Evolutionary conservation across 768 basidiomycete species (phyloP), one percentile per base, ranked within the genome.

Genomic region (Tylopilus balloui): DNA sequence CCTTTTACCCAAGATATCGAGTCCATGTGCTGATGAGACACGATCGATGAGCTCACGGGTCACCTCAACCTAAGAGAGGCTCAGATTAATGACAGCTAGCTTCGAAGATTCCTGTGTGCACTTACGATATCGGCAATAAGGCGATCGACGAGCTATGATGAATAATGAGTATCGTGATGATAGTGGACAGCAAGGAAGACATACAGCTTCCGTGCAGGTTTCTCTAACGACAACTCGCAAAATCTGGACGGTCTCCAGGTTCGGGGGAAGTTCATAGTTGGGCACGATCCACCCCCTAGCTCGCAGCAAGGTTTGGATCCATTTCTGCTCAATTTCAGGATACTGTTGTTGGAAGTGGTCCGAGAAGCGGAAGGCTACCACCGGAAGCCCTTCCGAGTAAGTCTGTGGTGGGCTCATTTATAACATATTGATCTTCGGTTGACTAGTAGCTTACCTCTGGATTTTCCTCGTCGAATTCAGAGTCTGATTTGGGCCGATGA

Each of bases 71-170:
- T 87, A 53, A 38, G 21, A 50, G 2, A 17, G 7, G 4, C 25
- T 21, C 17, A 0, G 20, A 28, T 64, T 29, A 52, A 47, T 39
- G 13, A 42, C 37, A 4, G 32, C 21, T 40, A 29, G 28, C 39
- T 40, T 45, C 34, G n/a, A n/a, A 27, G 39, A 7, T 21, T 37
- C 21, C 8, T 20, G 6, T 12, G 44, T 19, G 10, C n/a, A 70
- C 83, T 66, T 57, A 87, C 83, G 39, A 92, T 71, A 51, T 92
- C 89, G 3, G 68, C 67, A 19, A 92, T 67, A 20, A 92, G 75
- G 47, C 80, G 75, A 53, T 85, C 82, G 37, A 84, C 54, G 44
- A 86, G 72, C 78, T 84, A 34, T 68, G 42, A 11, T 35, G 21
- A 25, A 23, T 10, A 59, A 58, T 55, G 60, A 70, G 21, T 56